Percentiles rank a stretch among this genome's conserved stretches.
These are phyloP conservation scores for Cladosporium colombiae DNA, from an alignment of 2,329 filamentous ascomycete genomes.

Conservation along the genomic window DNA sequence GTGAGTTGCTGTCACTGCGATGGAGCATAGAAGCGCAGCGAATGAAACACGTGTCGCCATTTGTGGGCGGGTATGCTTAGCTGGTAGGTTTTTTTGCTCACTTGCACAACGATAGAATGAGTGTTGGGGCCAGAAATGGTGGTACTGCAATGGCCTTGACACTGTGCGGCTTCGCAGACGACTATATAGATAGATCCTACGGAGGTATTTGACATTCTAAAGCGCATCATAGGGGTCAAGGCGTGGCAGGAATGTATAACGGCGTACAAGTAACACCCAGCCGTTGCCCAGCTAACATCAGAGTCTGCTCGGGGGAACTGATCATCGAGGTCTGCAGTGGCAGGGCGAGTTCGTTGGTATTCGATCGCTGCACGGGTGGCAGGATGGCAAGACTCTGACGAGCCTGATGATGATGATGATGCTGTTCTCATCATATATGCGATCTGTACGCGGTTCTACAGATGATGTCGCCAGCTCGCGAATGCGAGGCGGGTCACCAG, in stretches of 20 bases:
- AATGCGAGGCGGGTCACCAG: slow-evolving; percentile 10
- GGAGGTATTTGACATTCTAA: not conserved
- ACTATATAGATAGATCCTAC: not conserved
- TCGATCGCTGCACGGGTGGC: not conserved
- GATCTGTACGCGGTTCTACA: not conserved
- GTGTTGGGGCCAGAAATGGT: not conserved
- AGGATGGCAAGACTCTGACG: not conserved
- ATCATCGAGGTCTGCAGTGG: not conserved
- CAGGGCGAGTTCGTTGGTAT: not conserved
- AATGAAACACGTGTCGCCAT: slow-evolving; percentile 16
- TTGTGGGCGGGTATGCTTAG: slow-evolving; percentile 8
- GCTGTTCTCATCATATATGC: not conserved
- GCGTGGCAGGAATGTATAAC: slow-evolving; percentile 16
- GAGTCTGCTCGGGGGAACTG: not conserved
- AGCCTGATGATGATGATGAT: slow-evolving; percentile 5
- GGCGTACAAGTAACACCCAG: slow-evolving; percentile 11
- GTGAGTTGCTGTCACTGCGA: slow-evolving; percentile 11
- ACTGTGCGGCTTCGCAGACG: not conserved
- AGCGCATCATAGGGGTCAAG: not conserved
- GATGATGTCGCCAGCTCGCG: not conserved
- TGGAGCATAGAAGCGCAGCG: slow-evolving; percentile 6
- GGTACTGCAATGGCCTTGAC: not conserved
- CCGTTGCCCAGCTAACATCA: slow-evolving; percentile 10
- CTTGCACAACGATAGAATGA: not conserved
- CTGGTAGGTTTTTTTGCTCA: not conserved